phyloP scores from a whole-genome alignment of 2,329 filamentous ascomycete species.

The Trichoderma breve region DNA sequence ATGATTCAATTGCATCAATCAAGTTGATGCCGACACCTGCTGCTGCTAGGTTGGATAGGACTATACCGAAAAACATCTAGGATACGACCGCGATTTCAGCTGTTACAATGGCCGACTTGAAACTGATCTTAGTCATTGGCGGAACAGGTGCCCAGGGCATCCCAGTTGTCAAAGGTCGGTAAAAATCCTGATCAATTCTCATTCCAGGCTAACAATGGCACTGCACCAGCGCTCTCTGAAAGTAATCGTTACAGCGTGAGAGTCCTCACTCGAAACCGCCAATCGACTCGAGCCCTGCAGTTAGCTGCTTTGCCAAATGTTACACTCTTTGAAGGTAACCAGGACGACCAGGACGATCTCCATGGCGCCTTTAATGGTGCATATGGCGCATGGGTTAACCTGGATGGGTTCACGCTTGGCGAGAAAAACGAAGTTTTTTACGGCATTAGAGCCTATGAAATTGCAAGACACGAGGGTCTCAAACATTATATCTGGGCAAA shows the following conservation, averaged over 20 bases:
- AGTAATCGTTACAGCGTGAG: background rate
- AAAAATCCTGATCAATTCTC: background rate
- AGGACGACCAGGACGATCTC: background rate
- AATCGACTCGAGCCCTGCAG: background rate
- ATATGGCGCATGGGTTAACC: background rate
- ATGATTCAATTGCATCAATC: background rate
- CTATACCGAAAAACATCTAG: background rate
- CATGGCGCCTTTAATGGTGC: background rate
- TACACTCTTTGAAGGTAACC: background rate
- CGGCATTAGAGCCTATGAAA: background rate
- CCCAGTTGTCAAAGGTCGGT: background rate
- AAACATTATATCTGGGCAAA: background rate
- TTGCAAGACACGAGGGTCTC: background rate
- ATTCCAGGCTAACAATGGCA: background rate
- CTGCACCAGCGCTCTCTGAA: background rate
- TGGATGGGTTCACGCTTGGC: background rate
- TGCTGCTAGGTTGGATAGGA: background rate
- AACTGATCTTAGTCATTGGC: background rate
- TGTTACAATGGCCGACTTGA: background rate
- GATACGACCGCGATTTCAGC: background rate
- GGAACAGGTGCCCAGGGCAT: background rate
- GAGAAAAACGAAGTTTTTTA: background rate
- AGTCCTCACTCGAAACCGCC: background rate
- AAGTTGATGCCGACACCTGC: fast-evolving
- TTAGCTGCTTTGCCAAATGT: background rate